Conservation (phyloP, 805 yeast species). For the Limtongia smithiae region DNA sequence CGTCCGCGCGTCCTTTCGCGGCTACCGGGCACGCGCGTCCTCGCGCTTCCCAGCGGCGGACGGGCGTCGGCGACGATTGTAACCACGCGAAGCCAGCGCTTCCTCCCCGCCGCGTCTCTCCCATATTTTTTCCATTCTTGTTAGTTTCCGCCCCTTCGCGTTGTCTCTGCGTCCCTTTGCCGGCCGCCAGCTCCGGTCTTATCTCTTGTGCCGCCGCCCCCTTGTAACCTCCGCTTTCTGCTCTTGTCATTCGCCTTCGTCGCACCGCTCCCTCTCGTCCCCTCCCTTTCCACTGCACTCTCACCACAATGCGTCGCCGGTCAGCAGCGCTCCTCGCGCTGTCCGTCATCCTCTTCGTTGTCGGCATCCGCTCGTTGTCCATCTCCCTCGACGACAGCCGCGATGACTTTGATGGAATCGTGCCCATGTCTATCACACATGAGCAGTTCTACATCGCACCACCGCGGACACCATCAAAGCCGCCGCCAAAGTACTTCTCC, state of each 20-base stretch:
- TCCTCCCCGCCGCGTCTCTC: too few relatives aligned
- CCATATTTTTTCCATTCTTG: neutral
- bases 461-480: slow-evolving; percentile 8
- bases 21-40: too few relatives aligned
- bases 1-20: neutral
- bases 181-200: neutral
- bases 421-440: slow-evolving; percentile 26
- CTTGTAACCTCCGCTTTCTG: too few relatives aligned
- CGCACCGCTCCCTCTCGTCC: too few relatives aligned
- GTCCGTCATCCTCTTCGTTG: slow-evolving; percentile 10
- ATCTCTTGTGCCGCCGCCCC: too few relatives aligned
- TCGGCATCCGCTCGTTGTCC: slow-evolving; percentile 12
- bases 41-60: too few relatives aligned
- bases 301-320: slow-evolving; percentile 18
- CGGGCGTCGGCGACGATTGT: too few relatives aligned
- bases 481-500: slow-evolving; percentile 26
- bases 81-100: too few relatives aligned
- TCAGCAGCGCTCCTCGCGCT: slow-evolving; percentile 10
- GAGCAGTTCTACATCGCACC: slow-evolving; percentile 29
- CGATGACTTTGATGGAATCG: slow-evolving; percentile 1
- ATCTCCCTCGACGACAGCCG: slow-evolving; percentile 1
- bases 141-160: neutral
- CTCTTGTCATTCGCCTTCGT: too few relatives aligned
- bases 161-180: neutral
- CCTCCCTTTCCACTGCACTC: neutral